Conservation (phyloP, 208 protist genomes). For the Leishmania mexicana region DNA sequence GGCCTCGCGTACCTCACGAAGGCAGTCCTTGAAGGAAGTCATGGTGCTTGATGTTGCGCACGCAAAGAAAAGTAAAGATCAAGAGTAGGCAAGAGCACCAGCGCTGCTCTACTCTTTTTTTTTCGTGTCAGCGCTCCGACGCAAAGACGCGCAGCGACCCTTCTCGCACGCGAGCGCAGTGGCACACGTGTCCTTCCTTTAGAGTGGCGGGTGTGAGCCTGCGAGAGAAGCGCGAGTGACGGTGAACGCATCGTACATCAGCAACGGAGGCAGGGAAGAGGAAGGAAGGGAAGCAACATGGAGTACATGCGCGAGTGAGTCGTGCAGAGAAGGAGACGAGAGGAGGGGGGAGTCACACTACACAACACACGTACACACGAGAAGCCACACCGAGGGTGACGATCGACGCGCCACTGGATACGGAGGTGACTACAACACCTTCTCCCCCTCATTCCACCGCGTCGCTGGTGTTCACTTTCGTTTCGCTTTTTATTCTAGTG, state of each 20-base stretch:
- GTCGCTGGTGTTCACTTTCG: neutral
- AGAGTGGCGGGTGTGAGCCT: neutral
- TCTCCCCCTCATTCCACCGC: neutral
- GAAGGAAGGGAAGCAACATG: neutral
- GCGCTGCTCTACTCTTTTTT: neutral
- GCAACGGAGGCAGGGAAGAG: neutral
- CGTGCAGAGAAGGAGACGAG: neutral
- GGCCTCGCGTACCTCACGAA: slow-evolving; percentile 24
- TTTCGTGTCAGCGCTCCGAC: neutral
- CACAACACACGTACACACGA: neutral
- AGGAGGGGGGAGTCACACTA: neutral
- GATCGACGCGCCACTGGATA: neutral
- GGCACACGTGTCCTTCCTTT: neutral
- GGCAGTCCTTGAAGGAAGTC: slow-evolving; percentile 26
- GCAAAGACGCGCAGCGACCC: neutral
- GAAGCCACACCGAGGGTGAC: neutral
- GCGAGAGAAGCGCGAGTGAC: neutral
- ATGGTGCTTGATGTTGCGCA: neutral
- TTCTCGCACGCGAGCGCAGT: neutral
- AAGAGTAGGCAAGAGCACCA: neutral
- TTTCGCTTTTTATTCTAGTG: slow-evolving; percentile 1
- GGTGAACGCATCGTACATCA: neutral
- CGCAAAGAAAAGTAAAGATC: neutral
- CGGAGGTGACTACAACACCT: neutral
- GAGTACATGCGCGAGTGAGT: neutral